A percentile compares a stretch with the other conserved stretches of the same genome.
phyloP scores from a whole-genome alignment of 2,329 filamentous ascomycete species.

The Aspergillus awamori region DNA sequence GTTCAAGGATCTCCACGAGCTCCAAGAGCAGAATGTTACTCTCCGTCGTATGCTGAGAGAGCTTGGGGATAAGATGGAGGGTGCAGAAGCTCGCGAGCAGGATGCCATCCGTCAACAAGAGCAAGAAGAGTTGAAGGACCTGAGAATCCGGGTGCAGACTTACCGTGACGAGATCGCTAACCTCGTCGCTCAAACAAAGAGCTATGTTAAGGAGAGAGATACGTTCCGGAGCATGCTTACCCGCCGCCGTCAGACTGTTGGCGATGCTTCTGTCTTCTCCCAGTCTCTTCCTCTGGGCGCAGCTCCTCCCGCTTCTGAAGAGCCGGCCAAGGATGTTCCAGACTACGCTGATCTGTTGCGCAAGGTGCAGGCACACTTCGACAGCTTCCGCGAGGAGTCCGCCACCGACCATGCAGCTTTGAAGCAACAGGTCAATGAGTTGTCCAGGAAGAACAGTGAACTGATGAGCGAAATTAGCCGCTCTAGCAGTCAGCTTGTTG shows the following conservation, averaged over 20 bases:
- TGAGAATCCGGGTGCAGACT: slow-evolving; percentile 73
- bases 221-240: slow-evolving; percentile 96
- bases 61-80: slow-evolving; percentile 86
- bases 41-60: slow-evolving; percentile 80
- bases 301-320: slow-evolving; percentile 48
- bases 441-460: slow-evolving; percentile 79
- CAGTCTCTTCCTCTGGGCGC: slow-evolving; percentile 66
- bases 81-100: slow-evolving; percentile 74
- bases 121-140: slow-evolving; percentile 70
- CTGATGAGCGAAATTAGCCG: slow-evolving; percentile 82
- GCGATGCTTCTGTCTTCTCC: slow-evolving; percentile 67
- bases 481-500: slow-evolving; percentile 75
- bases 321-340: slow-evolving; percentile 57
- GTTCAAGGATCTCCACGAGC: slow-evolving; percentile 80
- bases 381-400: slow-evolving; percentile 84
- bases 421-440: slow-evolving; percentile 78
- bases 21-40: slow-evolving; percentile 86
- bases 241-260: slow-evolving; percentile 67
- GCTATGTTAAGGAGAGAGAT: slow-evolving; percentile 92
- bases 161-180: slow-evolving; percentile 84
- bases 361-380: slow-evolving; percentile 86
- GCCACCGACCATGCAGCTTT: slow-evolving; percentile 78
- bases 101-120: slow-evolving; percentile 58
- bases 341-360: slow-evolving; percentile 78
- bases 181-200: slow-evolving; percentile 81